A percentile compares a stretch with the other conserved stretches of the same genome.
Conservation (phyloP, 1,139 yeast genomes). For the Yamadazyma sp. region DNA sequence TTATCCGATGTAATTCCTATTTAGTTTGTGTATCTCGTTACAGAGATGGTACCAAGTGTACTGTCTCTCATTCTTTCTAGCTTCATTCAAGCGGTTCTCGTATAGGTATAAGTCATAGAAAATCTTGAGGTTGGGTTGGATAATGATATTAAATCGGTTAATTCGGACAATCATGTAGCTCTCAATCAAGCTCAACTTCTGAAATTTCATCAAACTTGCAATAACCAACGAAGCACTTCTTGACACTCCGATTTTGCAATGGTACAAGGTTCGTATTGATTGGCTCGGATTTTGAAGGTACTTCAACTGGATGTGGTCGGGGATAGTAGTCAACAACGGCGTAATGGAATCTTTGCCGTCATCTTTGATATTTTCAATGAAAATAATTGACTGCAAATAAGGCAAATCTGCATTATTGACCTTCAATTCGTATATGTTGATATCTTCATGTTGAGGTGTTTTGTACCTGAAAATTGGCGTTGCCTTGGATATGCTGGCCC, state of each 20-base stretch:
- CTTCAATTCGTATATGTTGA: slow-evolving; percentile 30
- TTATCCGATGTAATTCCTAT: slow-evolving; percentile 28
- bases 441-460: slow-evolving; percentile 18
- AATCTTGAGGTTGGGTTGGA: slow-evolving; percentile 84
- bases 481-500: slow-evolving; percentile 25
- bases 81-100: slow-evolving; percentile 55
- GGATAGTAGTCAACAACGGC: slow-evolving; percentile 32
- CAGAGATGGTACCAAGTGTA: slow-evolving; percentile 36
- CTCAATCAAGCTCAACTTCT: slow-evolving; percentile 61
- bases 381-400: slow-evolving; percentile 26
- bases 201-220: slow-evolving; percentile 82
- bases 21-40: slow-evolving; percentile 33
- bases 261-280: slow-evolving; percentile 61
- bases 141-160: slow-evolving; percentile 79
- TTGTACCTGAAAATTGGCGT: slow-evolving; percentile 28
- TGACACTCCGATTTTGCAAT: slow-evolving; percentile 91
- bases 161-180: slow-evolving; percentile 84
- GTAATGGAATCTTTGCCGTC: slow-evolving; percentile 41
- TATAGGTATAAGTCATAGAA: slow-evolving; percentile 82
- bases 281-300: slow-evolving; percentile 24
- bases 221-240: slow-evolving; percentile 88
- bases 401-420: slow-evolving; percentile 20
- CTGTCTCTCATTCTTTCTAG: slow-evolving; percentile 16
- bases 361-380: slow-evolving; percentile 38
- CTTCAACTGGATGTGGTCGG: slow-evolving; percentile 30